Evolutionary conservation across 495 filamentous ascomycete genomes (phyloP).

Genomic region (Annulohypoxylon maeteangense): DNA sequence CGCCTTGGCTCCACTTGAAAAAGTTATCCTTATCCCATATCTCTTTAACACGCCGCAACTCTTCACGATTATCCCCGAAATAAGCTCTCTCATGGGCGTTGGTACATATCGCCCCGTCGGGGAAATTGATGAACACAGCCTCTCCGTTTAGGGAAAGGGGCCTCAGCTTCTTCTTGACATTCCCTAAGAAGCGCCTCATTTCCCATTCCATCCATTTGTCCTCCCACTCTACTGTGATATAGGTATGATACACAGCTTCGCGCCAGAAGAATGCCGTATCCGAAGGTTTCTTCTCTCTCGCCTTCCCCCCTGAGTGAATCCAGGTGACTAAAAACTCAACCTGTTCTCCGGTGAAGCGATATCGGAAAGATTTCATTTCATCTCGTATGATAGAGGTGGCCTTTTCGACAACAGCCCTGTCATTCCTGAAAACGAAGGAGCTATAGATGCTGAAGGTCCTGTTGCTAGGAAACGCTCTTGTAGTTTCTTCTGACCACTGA

Average conservation of each 20-base stretch:
- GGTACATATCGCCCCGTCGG: conserved; percentile 16
- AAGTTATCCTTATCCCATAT: conserved; percentile 34
- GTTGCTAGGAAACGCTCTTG: conserved; percentile 33
- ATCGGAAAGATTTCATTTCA: conserved; percentile 10
- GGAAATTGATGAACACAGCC: conserved; percentile 37
- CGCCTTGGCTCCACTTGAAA: conserved; percentile 18
- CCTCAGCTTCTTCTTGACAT: conserved; percentile 35
- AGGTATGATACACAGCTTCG: conserved; percentile 36
- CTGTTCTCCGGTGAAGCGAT: conserved; percentile 17
- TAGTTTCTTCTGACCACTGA: conserved; percentile 48
- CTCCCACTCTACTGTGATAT: conserved; percentile 45
- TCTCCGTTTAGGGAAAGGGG: conserved; percentile 13
- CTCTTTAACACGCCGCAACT: conserved; percentile 29
- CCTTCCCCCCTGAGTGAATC: conserved; percentile 30
- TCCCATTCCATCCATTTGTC: conserved; percentile 46
- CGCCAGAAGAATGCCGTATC: conserved; percentile 45
- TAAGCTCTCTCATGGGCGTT: conserved; percentile 32
- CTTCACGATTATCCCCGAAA: conserved; percentile 31
- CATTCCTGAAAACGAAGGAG: conserved; percentile 35
- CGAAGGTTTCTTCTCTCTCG: conserved; percentile 4
- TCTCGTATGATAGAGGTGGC: conserved; percentile 8
- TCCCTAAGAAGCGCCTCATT: conserved; percentile 37
- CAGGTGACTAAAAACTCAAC: conserved; percentile 34
- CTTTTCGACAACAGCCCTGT: conserved; percentile 8
- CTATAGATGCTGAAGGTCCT: conserved; percentile 31